Evolutionary conservation across 768 basidiomycete species (phyloP).

Genomic region (Suillus fuscotomentosus): DNA sequence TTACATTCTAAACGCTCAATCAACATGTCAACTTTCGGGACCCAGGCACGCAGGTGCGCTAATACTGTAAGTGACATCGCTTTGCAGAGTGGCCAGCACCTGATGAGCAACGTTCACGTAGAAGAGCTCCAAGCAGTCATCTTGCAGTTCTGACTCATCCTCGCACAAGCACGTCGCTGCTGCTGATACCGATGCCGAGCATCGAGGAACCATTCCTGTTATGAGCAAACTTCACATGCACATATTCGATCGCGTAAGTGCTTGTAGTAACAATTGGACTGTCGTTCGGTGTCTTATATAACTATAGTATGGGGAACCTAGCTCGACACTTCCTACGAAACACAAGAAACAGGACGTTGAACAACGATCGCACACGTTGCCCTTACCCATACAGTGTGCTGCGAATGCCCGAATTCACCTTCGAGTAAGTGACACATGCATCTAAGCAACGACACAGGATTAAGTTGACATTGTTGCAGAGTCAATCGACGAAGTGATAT

Average conservation of each 20-base stretch:
- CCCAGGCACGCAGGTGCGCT: neutral
- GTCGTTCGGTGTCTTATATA: neutral
- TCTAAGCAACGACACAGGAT: neutral
- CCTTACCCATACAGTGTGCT: neutral
- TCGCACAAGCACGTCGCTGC: neutral
- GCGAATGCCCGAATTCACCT: neutral
- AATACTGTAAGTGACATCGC: neutral
- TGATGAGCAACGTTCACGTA: neutral
- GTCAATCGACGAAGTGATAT: neutral
- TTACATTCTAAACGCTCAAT: too few relatives aligned
- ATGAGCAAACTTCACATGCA: neutral
- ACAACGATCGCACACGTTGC: neutral
- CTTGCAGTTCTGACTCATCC: neutral
- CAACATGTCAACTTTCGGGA: neutral
- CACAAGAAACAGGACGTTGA: neutral
- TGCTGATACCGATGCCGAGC: neutral
- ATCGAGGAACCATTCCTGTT: neutral
- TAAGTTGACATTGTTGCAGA: neutral
- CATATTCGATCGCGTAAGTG: neutral
- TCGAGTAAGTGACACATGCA: neutral
- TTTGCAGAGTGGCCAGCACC: neutral
- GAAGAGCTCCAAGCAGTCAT: neutral
- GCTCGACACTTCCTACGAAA: neutral
- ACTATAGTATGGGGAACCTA: neutral
- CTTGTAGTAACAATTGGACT: neutral